These are phyloP conservation scores for Carex kokanica DNA, from an alignment of 176 grass and related monocot genomes.

Conservation along the genomic window DNA sequence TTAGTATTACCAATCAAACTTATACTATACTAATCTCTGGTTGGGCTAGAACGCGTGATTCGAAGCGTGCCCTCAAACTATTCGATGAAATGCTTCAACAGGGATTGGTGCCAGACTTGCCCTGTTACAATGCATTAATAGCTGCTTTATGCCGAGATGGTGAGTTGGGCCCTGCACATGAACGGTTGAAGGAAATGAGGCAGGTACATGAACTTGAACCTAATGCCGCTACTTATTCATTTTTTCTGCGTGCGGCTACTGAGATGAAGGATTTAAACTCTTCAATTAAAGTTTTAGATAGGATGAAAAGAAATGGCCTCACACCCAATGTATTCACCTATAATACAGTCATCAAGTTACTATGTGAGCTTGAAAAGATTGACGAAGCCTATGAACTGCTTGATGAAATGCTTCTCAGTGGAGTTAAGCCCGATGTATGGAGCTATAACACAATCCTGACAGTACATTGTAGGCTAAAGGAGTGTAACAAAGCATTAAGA, in stretches of 20 bases:
- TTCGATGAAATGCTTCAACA: slow-evolving; percentile 71
- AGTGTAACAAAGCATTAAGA: slow-evolving; percentile 64
- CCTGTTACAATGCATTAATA: slow-evolving; percentile 56
- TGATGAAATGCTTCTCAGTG: slow-evolving; percentile 46
- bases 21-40: slow-evolving; percentile 81
- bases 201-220: slow-evolving; percentile 38
- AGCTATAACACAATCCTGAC: slow-evolving; percentile 70
- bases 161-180: slow-evolving; percentile 40
- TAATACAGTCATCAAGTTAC: slow-evolving; percentile 56
- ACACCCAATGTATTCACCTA: slow-evolving; percentile 81
- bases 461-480: slow-evolving; percentile 69
- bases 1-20: slow-evolving; percentile 44
- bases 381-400: slow-evolving; percentile 78
- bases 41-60: slow-evolving; percentile 45
- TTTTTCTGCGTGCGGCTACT: slow-evolving; percentile 54
- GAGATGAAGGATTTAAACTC: slow-evolving; percentile 50
- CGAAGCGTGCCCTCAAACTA: slow-evolving; percentile 32
- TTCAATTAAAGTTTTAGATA: slow-evolving; percentile 60
- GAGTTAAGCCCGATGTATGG: slow-evolving; percentile 66
- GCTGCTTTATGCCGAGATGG: slow-evolving; percentile 48
- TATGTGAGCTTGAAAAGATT: slow-evolving; percentile 60
- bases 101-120: slow-evolving; percentile 35
- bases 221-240: slow-evolving; percentile 61
- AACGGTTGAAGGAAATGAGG: slow-evolving; percentile 55
- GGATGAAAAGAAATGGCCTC: slow-evolving; percentile 43